Percentiles rank a stretch among this genome's conserved stretches.
phyloP scores from a whole-genome alignment of 2,329 filamentous ascomycete species.

The Chaetomiaceae sp. region DNA sequence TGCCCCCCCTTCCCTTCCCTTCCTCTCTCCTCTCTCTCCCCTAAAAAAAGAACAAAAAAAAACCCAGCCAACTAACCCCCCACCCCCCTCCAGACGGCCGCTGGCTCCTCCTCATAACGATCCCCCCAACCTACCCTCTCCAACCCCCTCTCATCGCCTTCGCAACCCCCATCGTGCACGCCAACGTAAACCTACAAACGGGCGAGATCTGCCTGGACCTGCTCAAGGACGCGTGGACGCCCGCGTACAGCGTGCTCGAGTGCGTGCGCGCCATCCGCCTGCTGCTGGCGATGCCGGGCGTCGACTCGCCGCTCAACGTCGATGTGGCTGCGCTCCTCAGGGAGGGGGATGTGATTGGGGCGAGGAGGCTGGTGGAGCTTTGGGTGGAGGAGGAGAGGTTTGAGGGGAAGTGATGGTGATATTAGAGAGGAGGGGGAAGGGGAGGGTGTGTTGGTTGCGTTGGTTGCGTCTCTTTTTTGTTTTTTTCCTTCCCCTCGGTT shows the following conservation, averaged over 20 bases:
- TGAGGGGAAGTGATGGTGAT: slow-evolving; percentile 31
- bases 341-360: slow-evolving; percentile 62
- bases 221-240: slow-evolving; percentile 73
- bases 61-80: neutral
- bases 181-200: slow-evolving; percentile 65
- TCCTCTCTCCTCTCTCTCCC: neutral
- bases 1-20: neutral
- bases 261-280: slow-evolving; percentile 69
- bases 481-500: neutral
- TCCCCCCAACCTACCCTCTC: slow-evolving; percentile 76
- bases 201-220: slow-evolving; percentile 95
- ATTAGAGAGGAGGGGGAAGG: neutral
- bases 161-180: slow-evolving; percentile 77
- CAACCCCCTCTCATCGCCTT: slow-evolving; percentile 74
- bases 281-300: slow-evolving; percentile 62
- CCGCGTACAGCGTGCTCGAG: slow-evolving; percentile 74
- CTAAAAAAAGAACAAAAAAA: neutral
- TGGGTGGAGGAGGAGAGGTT: slow-evolving; percentile 57
- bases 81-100: slow-evolving; percentile 51
- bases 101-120: slow-evolving; percentile 74
- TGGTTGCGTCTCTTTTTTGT: neutral
- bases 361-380: slow-evolving; percentile 65
- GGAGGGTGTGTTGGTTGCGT: neutral
- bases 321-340: slow-evolving; percentile 69
- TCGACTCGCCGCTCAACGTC: slow-evolving; percentile 72